Conservation (phyloP, 805 yeast genomes). For the Wickerhamiella brachini region DNA sequence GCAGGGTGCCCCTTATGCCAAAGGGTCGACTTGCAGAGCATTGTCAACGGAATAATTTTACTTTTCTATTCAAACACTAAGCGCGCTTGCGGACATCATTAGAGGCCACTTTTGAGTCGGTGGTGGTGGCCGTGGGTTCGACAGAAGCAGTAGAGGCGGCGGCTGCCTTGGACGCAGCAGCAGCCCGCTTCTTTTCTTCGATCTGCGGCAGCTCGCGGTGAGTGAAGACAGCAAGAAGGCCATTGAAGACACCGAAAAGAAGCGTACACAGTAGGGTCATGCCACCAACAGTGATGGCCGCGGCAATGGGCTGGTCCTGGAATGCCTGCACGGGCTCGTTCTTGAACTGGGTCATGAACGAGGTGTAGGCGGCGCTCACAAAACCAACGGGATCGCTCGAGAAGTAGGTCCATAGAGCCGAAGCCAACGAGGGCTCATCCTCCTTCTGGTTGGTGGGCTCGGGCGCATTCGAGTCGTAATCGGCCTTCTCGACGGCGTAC, state of each 20-base stretch:
- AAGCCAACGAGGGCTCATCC: constrained; percentile 11
- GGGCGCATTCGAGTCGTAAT: constrained; percentile 17
- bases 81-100: no score
- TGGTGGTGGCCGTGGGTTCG: no score
- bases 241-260: constrained; percentile 19
- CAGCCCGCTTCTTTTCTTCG: constrained; percentile 1
- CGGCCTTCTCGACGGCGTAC: constrained; percentile 22
- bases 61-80: no score
- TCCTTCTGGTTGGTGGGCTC: constrained; percentile 9
- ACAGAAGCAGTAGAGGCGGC: not conserved
- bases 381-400: constrained; percentile 24
- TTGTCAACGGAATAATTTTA: no score
- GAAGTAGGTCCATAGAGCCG: constrained; percentile 20
- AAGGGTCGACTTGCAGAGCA: not conserved
- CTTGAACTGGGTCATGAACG: constrained; percentile 21
- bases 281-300: constrained; percentile 20
- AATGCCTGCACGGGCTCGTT: constrained; percentile 23
- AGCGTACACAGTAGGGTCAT: constrained; percentile 15
- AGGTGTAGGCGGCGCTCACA: constrained; percentile 16
- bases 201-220: constrained; percentile 7
- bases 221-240: constrained; percentile 9
- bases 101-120: no score
- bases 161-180: not conserved
- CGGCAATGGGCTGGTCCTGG: constrained; percentile 25
- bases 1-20: no score